Percentiles rank a stretch among this genome's conserved stretches.
Conservation (phyloP, 2,329 filamentous ascomycete genomes). For the Volutella citrinella region DNA sequence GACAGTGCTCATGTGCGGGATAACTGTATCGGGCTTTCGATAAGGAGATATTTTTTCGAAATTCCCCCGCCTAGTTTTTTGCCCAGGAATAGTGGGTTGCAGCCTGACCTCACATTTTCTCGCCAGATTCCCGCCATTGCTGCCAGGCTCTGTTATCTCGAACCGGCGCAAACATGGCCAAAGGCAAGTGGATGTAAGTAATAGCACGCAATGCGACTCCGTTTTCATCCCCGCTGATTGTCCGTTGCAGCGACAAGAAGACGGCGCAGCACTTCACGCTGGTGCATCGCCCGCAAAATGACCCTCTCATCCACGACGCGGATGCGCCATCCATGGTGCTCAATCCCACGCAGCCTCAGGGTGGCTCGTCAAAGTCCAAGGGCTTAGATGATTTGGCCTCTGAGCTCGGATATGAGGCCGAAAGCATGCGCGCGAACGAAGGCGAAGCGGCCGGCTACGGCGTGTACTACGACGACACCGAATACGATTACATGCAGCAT, state of each 20-base stretch:
- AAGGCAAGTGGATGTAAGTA: constrained; percentile 65
- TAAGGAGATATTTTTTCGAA: constrained; percentile 31
- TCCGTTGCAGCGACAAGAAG: constrained; percentile 80
- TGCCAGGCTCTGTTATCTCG: constrained; percentile 7
- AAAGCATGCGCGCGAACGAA: constrained; percentile 77
- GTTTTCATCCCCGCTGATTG: no score
- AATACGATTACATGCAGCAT: constrained; percentile 99
- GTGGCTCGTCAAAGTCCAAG: constrained; percentile 49
- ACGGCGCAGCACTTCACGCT: constrained; percentile 89
- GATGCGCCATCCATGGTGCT: constrained; percentile 88
- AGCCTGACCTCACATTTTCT: constrained; percentile 22
- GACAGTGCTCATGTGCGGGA: constrained; percentile 30
- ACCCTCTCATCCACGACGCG: constrained; percentile 92
- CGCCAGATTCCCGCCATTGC: constrained; percentile 6
- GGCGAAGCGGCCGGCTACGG: constrained; percentile 94
- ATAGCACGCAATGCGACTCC: background rate
- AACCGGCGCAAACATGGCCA: constrained; percentile 60
- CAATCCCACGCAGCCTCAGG: constrained; percentile 56
- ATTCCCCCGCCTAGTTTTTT: constrained; percentile 31
- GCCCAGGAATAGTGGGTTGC: constrained; percentile 20
- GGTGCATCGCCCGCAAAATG: constrained; percentile 94
- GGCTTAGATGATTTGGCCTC: constrained; percentile 72
- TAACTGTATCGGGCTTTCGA: constrained; percentile 24
- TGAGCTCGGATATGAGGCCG: constrained; percentile 68
- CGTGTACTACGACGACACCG: constrained; percentile 89